Conservation (phyloP, 257 asterid species). For the Primulina huaijiensis region DNA sequence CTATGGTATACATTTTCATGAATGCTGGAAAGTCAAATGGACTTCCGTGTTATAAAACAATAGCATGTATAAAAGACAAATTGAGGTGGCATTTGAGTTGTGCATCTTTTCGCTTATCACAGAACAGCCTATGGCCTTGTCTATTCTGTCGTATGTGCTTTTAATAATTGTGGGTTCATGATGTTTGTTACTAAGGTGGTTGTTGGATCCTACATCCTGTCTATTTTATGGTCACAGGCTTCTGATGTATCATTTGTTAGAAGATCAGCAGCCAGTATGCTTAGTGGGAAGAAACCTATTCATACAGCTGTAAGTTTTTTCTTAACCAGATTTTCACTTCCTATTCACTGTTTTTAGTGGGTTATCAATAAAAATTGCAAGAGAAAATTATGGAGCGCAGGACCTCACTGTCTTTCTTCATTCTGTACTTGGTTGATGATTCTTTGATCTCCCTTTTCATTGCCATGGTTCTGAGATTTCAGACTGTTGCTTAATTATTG, state of each 20-base stretch:
- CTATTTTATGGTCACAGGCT: constrained; percentile 45
- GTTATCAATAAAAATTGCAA: neutral
- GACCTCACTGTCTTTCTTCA: constrained; percentile 6
- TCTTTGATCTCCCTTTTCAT: constrained; percentile 15
- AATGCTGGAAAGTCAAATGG: constrained; percentile 7
- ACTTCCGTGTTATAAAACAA: neutral
- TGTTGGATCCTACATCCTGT: constrained; percentile 18
- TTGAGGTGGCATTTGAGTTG: constrained; percentile 14
- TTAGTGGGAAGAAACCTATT: constrained; percentile 80
- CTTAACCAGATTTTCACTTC: constrained; percentile 7
- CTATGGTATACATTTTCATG: neutral
- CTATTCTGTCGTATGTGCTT: neutral
- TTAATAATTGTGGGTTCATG: neutral
- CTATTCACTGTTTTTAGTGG: constrained; percentile 3
- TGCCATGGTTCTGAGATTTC: constrained; percentile 17
- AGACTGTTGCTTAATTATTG: neutral
- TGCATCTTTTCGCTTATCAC: neutral
- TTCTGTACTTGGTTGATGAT: constrained; percentile 12
- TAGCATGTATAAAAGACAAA: neutral
- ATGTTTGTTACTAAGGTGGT: neutral
- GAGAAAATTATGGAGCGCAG: neutral
- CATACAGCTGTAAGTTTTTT: constrained; percentile 64
- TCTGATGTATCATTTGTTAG: constrained; percentile 59
- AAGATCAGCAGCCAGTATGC: constrained; percentile 99
- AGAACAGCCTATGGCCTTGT: neutral